phyloP scores from a whole-genome alignment of 1,284 basidiomycete genomes.

The Butyriboletus appendiculatus region DNA sequence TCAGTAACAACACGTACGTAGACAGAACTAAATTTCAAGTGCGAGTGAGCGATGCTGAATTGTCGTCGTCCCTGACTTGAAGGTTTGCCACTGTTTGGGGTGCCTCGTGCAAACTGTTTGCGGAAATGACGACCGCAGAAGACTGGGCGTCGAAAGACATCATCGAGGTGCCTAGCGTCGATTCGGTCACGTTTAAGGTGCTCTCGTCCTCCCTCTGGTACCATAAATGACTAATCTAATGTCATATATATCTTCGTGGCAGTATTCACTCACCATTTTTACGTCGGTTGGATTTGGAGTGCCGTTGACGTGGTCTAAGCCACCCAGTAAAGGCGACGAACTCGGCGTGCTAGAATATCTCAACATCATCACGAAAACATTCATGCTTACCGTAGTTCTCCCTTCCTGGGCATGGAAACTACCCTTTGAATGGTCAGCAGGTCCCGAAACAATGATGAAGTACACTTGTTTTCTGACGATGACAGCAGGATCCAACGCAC shows the following conservation, averaged over 20 bases:
- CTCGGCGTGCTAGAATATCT: constrained; percentile 48
- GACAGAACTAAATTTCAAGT: not conserved
- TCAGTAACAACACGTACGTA: not conserved
- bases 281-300: constrained; percentile 53
- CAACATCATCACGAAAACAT: constrained; percentile 37
- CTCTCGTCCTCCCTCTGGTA: not conserved
- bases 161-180: constrained; percentile 40
- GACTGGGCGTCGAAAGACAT: constrained; percentile 41
- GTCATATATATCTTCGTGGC: too few species aligned
- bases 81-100: constrained; percentile 40
- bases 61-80: not conserved
- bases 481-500: constrained; percentile 24
- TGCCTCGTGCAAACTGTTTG: constrained; percentile 30
- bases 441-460: not conserved
- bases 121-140: constrained; percentile 45
- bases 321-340: constrained; percentile 37
- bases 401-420: constrained; percentile 27
- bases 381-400: constrained; percentile 27
- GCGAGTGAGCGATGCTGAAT: not conserved
- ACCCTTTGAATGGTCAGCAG: not conserved
- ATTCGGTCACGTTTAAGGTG: constrained; percentile 48
- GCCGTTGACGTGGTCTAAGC: constrained; percentile 43
- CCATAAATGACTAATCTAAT: not conserved
- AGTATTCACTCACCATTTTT: constrained; percentile 52
- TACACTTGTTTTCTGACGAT: constrained; percentile 31